Evolutionary conservation across 768 basidiomycete genomes (phyloP), one percentile per base, ranked within the genome.

Genomic region (Hydnomerulius pinastri): DNA sequence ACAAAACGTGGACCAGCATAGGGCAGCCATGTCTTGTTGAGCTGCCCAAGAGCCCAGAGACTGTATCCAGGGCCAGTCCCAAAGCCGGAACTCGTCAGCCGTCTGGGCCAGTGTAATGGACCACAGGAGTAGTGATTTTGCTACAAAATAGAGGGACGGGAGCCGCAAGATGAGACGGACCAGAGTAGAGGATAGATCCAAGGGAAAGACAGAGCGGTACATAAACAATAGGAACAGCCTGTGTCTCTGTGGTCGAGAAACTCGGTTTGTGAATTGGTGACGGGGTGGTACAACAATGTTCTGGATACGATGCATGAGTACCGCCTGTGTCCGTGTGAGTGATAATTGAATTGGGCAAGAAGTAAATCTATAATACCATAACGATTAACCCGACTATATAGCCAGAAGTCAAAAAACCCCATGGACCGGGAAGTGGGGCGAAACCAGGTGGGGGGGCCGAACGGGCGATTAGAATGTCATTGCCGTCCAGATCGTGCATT

Each of bases 1-100:
- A 33, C 77, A 75, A 62, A 90, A 91, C 0, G 86, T 88, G 27
- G 69, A 71, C 89, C 90, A 91, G 63, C 87, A 89, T 9, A 90
- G 71, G 21, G 82, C 73, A 0, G 75, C 65, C 73, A 86, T 88
- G 30, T 82, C 77, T 56, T 73, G 75, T 28, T 68, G 58, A 7
- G 72, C 64, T 5, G 64, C 74, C 83, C 81, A 84, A 0, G 63
- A 48, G 2, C 71, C 73, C 6, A 86, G 45, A 2, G 60, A 29
- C 29, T 68, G 67, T 10, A 78, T 53, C 44, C 62, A 69, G 8
- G 58, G 43, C 17, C 62, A 67, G 36, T 61, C 51, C 17, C 66
- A 57, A 4, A 69, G 54, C 3, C 79, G 74, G 49, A 70, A 75
- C 7, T 71, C 49, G 49, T 74, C 69, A 5, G 77, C 72, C 0